Conservation (phyloP, 371 early-diverging fungal genomes). For the Mortierella sp. region DNA sequence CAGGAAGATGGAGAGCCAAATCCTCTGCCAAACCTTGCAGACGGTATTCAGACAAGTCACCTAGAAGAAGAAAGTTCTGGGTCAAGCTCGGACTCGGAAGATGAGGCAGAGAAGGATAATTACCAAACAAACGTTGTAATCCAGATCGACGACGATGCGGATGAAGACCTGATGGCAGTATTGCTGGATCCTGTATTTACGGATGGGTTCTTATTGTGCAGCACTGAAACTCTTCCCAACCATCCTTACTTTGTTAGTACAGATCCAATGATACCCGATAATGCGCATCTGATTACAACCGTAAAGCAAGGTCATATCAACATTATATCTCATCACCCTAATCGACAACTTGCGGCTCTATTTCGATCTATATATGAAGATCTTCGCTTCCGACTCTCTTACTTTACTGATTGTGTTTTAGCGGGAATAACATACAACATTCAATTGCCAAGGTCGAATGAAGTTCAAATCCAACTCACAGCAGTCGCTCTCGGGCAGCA, state of each 20-base stretch:
- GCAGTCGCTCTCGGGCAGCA: conserved; percentile 67
- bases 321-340: conserved; percentile 71
- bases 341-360: conserved; percentile 71
- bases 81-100: conserved; percentile 56
- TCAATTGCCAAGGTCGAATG: conserved; percentile 65
- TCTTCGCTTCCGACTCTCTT: conserved; percentile 63
- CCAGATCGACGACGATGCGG: conserved; percentile 83
- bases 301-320: conserved; percentile 71
- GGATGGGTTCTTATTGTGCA: conserved; percentile 60
- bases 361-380: conserved; percentile 74
- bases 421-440: conserved; percentile 72
- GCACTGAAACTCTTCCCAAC: conserved; percentile 55
- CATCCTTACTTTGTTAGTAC: conserved; percentile 56
- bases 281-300: conserved; percentile 62
- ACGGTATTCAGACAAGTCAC: conserved; percentile 29
- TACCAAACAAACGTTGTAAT: conserved; percentile 66
- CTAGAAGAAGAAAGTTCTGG: conserved; percentile 52
- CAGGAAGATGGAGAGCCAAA: conserved; percentile 35
- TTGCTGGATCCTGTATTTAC: conserved; percentile 62
- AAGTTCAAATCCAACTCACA: conserved; percentile 70
- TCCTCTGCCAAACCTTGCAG: conserved; percentile 4
- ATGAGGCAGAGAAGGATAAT: conserved; percentile 54
- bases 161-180: conserved; percentile 78
- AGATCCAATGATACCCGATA: conserved; percentile 56
- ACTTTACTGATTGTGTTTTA: conserved; percentile 66